Evolutionary conservation across 148 eudicot species (phyloP).

Genomic region (Rhododendron griersonianum): DNA sequence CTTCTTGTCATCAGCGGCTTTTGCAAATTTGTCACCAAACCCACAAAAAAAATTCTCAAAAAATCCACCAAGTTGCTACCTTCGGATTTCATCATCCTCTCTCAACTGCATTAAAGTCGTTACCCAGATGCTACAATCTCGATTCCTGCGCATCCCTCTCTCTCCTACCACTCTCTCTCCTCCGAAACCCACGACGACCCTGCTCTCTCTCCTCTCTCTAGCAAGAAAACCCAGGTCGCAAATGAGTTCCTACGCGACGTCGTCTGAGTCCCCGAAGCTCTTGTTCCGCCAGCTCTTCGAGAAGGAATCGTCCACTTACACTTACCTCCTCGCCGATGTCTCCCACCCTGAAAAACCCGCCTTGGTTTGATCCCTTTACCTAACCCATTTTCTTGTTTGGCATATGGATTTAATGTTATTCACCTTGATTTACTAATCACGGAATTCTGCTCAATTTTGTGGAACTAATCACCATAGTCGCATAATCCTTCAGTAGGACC

Average conservation of each 20-base stretch:
- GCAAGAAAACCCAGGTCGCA: constrained; percentile 18
- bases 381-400: background rate
- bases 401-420: background rate
- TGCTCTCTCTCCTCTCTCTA: background rate
- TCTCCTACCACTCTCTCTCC: constrained; percentile 11
- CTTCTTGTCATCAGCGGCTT: background rate
- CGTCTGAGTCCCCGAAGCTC: constrained; percentile 46
- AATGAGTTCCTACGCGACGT: constrained; percentile 52
- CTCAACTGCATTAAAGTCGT: background rate
- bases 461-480: background rate
- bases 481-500: background rate
- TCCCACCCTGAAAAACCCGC: constrained; percentile 87
- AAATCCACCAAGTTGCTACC: background rate
- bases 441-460: background rate
- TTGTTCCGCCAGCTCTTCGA: constrained; percentile 89
- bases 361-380: constrained; percentile 38
- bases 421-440: background rate
- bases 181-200: constrained; percentile 1
- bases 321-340: constrained; percentile 92
- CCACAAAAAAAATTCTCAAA: background rate
- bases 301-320: constrained; percentile 87
- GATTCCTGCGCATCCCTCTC: constrained; percentile 6
- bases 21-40: background rate
- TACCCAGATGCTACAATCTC: constrained; percentile 21
- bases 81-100: background rate